Conservation (phyloP, 2,329 filamentous ascomycete genomes). For the Penicillium sp. region DNA sequence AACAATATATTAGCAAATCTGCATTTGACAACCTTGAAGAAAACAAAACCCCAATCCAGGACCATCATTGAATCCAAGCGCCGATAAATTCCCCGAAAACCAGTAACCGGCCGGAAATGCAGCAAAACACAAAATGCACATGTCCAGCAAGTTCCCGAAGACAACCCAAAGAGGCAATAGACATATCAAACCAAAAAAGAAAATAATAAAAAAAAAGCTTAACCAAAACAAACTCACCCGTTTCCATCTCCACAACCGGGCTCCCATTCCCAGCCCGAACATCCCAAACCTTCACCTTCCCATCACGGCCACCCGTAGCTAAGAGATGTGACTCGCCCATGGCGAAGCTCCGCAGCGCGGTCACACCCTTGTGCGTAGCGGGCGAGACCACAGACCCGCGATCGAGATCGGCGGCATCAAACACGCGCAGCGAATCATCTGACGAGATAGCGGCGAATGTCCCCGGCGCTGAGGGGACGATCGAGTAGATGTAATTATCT, state of each 20-base stretch:
- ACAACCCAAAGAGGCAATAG: constrained; percentile 2
- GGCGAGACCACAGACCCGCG: constrained; percentile 14
- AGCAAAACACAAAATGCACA: constrained; percentile 3
- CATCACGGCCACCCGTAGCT: constrained; percentile 42
- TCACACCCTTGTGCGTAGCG: constrained; percentile 38
- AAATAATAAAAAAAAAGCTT: constrained; percentile 2
- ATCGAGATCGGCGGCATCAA: constrained; percentile 37
- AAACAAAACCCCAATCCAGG: background rate
- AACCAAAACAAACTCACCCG: constrained; percentile 28
- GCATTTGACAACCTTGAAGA: background rate
- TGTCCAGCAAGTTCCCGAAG: constrained; percentile 2
- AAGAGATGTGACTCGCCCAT: constrained; percentile 27
- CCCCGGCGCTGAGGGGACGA: constrained; percentile 29
- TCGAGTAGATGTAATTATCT: constrained; percentile 45
- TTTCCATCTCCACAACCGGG: constrained; percentile 35
- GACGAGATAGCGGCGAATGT: constrained; percentile 45
- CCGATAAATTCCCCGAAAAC: constrained; percentile 16
- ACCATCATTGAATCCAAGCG: constrained; percentile 11
- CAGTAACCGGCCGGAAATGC: constrained; percentile 6
- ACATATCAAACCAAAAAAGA: constrained; percentile 1
- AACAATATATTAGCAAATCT: constrained; percentile 16
- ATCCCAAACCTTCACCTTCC: constrained; percentile 44
- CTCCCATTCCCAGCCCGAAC: constrained; percentile 26
- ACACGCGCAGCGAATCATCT: constrained; percentile 45
- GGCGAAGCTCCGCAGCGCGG: constrained; percentile 34